phyloP scores from a whole-genome alignment of 2,329 filamentous ascomycete genomes.

The Volutella citrinella region DNA sequence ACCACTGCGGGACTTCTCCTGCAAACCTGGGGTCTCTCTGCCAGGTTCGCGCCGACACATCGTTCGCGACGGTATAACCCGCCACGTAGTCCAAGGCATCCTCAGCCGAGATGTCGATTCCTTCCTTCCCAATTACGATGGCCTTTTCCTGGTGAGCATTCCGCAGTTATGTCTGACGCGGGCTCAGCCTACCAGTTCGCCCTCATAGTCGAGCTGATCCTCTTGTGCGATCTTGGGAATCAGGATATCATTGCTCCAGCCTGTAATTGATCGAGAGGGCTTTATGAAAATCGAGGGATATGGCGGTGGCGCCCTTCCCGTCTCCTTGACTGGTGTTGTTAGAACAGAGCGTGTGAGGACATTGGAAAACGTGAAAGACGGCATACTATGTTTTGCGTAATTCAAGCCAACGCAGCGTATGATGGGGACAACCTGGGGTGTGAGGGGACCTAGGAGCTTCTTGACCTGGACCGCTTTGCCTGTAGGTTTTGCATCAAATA shows the following conservation, averaged over 20 bases:
- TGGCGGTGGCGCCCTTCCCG: slow-evolving; percentile 7
- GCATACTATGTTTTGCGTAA: slow-evolving; percentile 11
- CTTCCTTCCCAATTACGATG: slow-evolving; percentile 9
- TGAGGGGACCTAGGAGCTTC: slow-evolving; percentile 6
- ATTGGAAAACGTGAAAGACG: not conserved
- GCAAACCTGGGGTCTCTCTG: slow-evolving; percentile 7
- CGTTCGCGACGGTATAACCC: slow-evolving; percentile 10
- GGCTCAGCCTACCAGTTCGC: slow-evolving; percentile 5
- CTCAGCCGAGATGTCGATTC: slow-evolving; percentile 5
- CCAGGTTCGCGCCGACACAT: slow-evolving; percentile 8
- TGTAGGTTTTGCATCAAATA: slow-evolving; percentile 4
- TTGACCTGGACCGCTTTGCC: slow-evolving; percentile 1
- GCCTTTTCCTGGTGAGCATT: slow-evolving; percentile 2
- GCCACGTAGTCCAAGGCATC: slow-evolving; percentile 9
- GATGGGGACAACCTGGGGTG: slow-evolving; percentile 5
- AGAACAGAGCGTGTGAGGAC: not conserved
- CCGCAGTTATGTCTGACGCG: too few species aligned
- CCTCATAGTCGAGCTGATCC: slow-evolving; percentile 12
- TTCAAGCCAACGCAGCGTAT: slow-evolving; percentile 10
- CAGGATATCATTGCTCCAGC: slow-evolving; percentile 4
- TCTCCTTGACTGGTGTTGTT: slow-evolving; percentile 8
- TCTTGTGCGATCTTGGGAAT: slow-evolving; percentile 7
- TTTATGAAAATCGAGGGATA: slow-evolving; percentile 8
- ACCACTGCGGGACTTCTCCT: slow-evolving; percentile 8
- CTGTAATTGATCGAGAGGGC: slow-evolving; percentile 6